phyloP scores from a whole-genome alignment of 345 rosid genomes.

The Chamaenerion angustifolium region DNA sequence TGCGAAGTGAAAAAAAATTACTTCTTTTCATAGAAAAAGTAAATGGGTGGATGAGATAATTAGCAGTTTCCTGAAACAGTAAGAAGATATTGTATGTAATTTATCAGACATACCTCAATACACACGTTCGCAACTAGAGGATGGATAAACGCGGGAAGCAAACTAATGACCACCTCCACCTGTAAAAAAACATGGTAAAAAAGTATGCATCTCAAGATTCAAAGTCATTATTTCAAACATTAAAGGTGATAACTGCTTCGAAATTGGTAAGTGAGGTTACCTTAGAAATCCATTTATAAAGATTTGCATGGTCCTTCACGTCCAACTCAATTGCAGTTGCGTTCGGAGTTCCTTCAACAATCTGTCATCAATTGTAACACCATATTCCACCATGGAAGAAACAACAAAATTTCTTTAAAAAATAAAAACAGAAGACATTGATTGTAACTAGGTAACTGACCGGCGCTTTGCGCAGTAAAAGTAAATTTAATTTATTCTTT shows the following conservation, averaged over 20 bases:
- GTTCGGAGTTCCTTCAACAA: slow-evolving; percentile 60
- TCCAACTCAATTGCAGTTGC: slow-evolving; percentile 65
- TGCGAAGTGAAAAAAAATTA: no score
- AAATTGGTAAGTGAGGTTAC: slow-evolving; percentile 16
- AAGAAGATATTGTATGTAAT: no score
- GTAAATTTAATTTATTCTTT: no score
- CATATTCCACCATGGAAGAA: background rate
- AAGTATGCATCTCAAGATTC: background rate
- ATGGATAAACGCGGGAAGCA: slow-evolving; percentile 72
- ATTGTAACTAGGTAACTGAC: no score
- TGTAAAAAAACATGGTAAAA: slow-evolving; percentile 16
- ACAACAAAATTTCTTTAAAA: no score
- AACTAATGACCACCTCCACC: slow-evolving; percentile 82
- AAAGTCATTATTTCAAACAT: background rate
- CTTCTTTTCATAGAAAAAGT: background rate
- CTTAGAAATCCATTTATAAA: slow-evolving; percentile 54
- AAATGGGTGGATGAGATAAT: no score
- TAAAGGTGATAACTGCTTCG: background rate
- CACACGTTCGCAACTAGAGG: slow-evolving; percentile 56
- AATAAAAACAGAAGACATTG: no score
- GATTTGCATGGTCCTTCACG: slow-evolving; percentile 54
- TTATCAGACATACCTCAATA: slow-evolving; percentile 40
- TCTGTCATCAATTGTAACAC: slow-evolving; percentile 18
- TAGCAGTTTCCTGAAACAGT: no score
- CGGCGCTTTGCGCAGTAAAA: no score